phyloP scores from a whole-genome alignment of 352 stramenopile species.

The Blastocystis sp. region DNA sequence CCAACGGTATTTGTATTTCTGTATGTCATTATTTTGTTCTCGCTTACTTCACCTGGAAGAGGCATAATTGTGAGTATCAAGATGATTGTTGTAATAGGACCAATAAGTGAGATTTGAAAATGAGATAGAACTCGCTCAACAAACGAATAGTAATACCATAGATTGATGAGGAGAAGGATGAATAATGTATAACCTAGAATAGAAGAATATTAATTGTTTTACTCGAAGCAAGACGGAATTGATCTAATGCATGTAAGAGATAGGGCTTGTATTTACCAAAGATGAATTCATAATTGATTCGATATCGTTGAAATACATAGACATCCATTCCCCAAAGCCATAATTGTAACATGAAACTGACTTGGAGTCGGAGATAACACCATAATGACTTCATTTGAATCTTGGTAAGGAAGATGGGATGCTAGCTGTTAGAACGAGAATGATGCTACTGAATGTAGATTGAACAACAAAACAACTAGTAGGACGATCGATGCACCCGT shows the following conservation, averaged over 20 bases:
- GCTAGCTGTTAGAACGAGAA: background rate
- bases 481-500: slow-evolving; percentile 8
- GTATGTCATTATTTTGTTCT: background rate
- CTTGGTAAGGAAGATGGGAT: background rate
- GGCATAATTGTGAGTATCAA: background rate
- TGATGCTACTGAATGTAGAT: background rate
- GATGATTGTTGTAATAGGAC: slow-evolving; percentile 10
- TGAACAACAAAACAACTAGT: background rate
- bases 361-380: slow-evolving; percentile 19
- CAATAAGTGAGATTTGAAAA: background rate
- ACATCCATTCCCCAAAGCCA: slow-evolving; percentile 60
- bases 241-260: slow-evolving; percentile 24
- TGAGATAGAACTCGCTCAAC: background rate
- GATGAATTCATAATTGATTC: slow-evolving; percentile 62
- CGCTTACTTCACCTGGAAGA: background rate
- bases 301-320: slow-evolving; percentile 36
- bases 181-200: slow-evolving; percentile 27
- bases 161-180: slow-evolving; percentile 4
- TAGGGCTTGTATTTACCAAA: slow-evolving; percentile 60
- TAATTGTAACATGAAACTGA: slow-evolving; percentile 16
- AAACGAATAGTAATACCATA: slow-evolving; percentile 47
- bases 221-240: slow-evolving; percentile 43
- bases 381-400: slow-evolving; percentile 22
- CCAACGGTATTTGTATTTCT: slow-evolving; percentile 12
- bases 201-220: background rate